A percentile compares a stretch with the other conserved stretches of the same genome.
phyloP scores from a whole-genome alignment of 495 filamentous ascomycete genomes.

The Amphirosellinia nigrospora region DNA sequence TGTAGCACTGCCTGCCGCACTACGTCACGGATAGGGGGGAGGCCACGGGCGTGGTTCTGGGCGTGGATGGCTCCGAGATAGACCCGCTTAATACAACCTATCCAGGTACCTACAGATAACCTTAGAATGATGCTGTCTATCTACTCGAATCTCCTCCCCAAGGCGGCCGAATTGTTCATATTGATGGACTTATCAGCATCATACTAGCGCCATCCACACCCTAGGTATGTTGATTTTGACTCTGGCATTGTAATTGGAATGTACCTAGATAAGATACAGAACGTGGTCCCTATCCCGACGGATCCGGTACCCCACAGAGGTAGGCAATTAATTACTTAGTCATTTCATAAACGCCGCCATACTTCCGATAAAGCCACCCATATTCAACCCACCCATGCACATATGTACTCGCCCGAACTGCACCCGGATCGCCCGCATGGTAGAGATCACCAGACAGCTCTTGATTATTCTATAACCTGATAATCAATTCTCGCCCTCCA shows the following conservation, averaged over 20 bases:
- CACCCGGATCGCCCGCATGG: background rate
- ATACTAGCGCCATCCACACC: background rate
- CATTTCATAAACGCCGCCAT: slow-evolving; percentile 1
- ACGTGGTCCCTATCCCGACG: background rate
- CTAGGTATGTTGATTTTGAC: background rate
- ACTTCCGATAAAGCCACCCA: slow-evolving; percentile 8
- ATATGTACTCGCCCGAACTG: background rate
- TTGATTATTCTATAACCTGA: background rate
- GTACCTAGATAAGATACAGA: slow-evolving; percentile 15
- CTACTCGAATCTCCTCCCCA: no score
- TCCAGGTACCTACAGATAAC: no score
- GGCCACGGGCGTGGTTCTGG: background rate
- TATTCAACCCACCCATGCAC: no score
- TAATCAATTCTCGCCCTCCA: no score
- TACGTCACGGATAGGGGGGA: background rate
- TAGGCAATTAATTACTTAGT: no score
- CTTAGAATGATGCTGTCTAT: no score
- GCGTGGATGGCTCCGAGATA: slow-evolving; percentile 6
- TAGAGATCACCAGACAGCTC: background rate
- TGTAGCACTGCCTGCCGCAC: background rate
- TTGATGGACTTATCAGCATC: background rate
- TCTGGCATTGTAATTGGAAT: background rate
- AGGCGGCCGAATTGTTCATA: no score
- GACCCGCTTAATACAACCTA: background rate
- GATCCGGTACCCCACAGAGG: background rate